phyloP scores from a whole-genome alignment of 805 yeast species.

The Metschnikowia lunata region DNA sequence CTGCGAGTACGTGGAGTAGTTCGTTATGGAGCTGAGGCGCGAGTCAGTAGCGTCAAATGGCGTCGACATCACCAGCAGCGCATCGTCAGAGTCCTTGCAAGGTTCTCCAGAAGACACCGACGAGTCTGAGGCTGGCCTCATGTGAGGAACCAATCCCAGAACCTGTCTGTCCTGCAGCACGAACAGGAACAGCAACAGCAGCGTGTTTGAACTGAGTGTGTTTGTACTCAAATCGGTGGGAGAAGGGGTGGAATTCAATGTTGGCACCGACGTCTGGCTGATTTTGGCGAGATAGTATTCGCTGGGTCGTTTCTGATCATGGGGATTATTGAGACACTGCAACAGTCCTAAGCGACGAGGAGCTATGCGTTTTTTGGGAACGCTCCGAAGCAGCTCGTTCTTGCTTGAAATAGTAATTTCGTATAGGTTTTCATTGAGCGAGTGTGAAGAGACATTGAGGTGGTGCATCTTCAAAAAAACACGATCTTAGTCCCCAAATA shows the following conservation, averaged over 20 bases:
- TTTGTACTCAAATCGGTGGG: background rate
- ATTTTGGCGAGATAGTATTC: constrained; percentile 36
- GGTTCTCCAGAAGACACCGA: constrained; percentile 28
- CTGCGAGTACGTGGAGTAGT: constrained; percentile 20
- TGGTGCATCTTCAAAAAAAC: constrained; percentile 15
- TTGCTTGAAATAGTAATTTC: constrained; percentile 18
- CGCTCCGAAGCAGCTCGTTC: background rate
- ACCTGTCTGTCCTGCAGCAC: background rate
- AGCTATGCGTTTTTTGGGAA: constrained; percentile 17
- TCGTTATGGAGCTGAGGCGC: constrained; percentile 36
- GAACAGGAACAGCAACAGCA: background rate
- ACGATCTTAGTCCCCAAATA: no score
- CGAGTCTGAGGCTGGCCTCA: constrained; percentile 32
- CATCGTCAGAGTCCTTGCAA: constrained; percentile 33
- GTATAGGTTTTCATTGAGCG: constrained; percentile 26
- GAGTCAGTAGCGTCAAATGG: constrained; percentile 35
- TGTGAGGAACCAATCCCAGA: background rate
- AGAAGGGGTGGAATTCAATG: background rate
- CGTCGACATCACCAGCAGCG: constrained; percentile 27
- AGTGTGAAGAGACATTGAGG: constrained; percentile 18
- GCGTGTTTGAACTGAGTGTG: background rate
- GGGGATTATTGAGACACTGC: constrained; percentile 20
- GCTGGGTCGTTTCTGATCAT: constrained; percentile 34
- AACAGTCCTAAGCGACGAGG: constrained; percentile 28
- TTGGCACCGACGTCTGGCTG: constrained; percentile 19